These are phyloP conservation scores for Phytophthora macrochlamydospora DNA, from an alignment of 352 stramenopile species.

Conservation along the genomic window DNA sequence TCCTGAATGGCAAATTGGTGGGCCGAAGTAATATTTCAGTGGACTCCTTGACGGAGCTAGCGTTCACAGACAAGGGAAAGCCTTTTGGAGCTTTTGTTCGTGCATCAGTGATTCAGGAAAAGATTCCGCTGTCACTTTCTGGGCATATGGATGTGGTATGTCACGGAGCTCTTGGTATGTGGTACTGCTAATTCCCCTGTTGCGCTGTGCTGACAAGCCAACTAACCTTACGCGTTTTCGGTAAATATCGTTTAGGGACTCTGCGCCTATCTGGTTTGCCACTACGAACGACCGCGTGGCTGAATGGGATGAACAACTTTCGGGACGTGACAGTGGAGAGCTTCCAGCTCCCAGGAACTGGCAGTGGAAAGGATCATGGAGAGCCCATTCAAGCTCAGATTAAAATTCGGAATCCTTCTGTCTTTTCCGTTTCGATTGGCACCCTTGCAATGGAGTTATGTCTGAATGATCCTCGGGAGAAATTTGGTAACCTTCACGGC, in stretches of 20 bases:
- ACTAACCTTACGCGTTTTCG: too few species aligned
- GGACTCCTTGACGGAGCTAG: constrained; percentile 54
- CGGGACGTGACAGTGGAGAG: constrained; percentile 58
- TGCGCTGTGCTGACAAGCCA: too few species aligned
- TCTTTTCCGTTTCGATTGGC: constrained; percentile 73
- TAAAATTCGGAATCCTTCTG: constrained; percentile 70
- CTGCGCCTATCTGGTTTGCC: constrained; percentile 58
- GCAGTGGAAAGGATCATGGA: constrained; percentile 30
- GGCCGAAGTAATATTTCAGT: constrained; percentile 77
- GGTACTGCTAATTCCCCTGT: not conserved
- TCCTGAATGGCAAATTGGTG: constrained; percentile 59
- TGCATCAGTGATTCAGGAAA: constrained; percentile 55
- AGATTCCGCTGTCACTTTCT: constrained; percentile 51
- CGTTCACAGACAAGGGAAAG: constrained; percentile 44
- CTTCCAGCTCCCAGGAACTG: constrained; percentile 63
- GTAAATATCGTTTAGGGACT: constrained; percentile 32
- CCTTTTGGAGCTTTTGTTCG: constrained; percentile 75
- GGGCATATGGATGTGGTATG: constrained; percentile 70
- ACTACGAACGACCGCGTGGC: constrained; percentile 43
- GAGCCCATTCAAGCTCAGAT: constrained; percentile 68
- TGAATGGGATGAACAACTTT: constrained; percentile 74
- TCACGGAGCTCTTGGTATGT: constrained; percentile 64
- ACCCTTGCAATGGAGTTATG: constrained; percentile 59
- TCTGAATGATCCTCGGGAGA: constrained; percentile 37
- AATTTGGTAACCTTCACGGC: constrained; percentile 55